Percentiles rank a stretch among this genome's conserved stretches.
These are phyloP conservation scores for Fusarium ambrosium DNA, from an alignment of 2,329 filamentous ascomycete genomes.

Conservation along the genomic window DNA sequence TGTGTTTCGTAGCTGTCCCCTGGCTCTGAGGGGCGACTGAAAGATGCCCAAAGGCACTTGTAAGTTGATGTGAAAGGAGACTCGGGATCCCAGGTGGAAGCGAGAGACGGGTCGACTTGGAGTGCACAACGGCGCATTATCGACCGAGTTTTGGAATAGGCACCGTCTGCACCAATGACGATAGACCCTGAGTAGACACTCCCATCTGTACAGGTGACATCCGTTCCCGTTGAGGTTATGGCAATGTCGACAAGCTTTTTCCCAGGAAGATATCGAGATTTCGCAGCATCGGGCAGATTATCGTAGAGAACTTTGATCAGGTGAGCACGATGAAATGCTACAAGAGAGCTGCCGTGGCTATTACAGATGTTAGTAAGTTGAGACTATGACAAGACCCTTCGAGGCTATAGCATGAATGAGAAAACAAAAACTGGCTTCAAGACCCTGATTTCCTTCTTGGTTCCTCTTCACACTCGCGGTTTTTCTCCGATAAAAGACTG, in stretches of 20 bases:
- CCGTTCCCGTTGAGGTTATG: neutral
- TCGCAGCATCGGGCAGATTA: neutral
- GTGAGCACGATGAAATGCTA: slow-evolving; percentile 6
- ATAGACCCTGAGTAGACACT: neutral
- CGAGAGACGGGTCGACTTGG: neutral
- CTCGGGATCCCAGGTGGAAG: neutral
- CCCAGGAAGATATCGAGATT: neutral
- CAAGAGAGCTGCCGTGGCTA: neutral
- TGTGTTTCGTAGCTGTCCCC: slow-evolving; percentile 49
- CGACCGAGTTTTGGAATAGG: neutral
- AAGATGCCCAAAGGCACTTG: slow-evolving; percentile 7
- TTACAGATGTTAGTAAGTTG: neutral
- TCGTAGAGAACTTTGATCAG: neutral
- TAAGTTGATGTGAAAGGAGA: neutral
- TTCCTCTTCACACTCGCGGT: neutral
- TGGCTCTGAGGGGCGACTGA: neutral
- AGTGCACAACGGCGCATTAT: neutral
- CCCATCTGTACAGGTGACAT: neutral
- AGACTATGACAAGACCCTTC: neutral
- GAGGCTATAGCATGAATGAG: neutral
- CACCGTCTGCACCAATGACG: slow-evolving; percentile 1
- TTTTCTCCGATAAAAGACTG: neutral
- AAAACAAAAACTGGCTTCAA: neutral
- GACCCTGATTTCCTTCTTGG: neutral
- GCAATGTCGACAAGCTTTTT: neutral